These are phyloP conservation scores for Galeopsis tetrahit DNA, from an alignment of 257 asterid species.

Conservation along the genomic window DNA sequence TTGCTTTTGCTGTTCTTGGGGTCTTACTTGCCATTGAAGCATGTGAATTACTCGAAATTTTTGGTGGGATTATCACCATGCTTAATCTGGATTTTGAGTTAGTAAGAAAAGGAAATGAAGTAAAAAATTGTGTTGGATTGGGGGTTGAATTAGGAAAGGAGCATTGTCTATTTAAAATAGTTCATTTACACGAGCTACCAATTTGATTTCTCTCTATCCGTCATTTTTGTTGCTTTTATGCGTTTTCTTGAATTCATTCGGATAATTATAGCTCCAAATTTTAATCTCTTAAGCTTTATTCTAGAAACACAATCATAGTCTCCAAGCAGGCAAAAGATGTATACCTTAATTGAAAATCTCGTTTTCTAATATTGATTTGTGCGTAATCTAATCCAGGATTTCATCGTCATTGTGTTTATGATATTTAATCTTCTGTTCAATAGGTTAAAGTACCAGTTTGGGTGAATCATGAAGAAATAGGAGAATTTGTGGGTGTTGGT, in stretches of 20 bases:
- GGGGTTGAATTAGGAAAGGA: conserved; percentile 5
- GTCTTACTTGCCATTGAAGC: neutral
- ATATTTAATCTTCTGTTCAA: conserved; percentile 26
- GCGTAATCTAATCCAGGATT: neutral
- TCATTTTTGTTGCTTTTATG: neutral
- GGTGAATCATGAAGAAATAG: conserved; percentile 74
- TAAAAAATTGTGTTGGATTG: neutral
- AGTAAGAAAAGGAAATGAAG: neutral
- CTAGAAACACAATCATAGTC: conserved; percentile 9
- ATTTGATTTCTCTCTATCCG: neutral
- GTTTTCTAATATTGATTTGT: neutral
- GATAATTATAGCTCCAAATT: neutral
- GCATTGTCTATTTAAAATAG: conserved; percentile 15
- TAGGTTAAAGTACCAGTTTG: conserved; percentile 94
- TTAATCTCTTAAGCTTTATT: neutral
- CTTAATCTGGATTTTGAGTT: conserved; percentile 8
- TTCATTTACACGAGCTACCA: neutral
- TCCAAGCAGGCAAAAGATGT: neutral
- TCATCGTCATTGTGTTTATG: conserved; percentile 18
- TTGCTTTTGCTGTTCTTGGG: conserved; percentile 23
- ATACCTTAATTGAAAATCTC: neutral
- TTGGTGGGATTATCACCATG: neutral
- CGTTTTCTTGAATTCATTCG: neutral
- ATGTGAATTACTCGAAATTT: conserved; percentile 13
- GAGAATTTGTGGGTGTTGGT: conserved; percentile 93